Base-by-base conservation (phyloP, 805 yeast genomes). In the Saturnispora sekii region DNA sequence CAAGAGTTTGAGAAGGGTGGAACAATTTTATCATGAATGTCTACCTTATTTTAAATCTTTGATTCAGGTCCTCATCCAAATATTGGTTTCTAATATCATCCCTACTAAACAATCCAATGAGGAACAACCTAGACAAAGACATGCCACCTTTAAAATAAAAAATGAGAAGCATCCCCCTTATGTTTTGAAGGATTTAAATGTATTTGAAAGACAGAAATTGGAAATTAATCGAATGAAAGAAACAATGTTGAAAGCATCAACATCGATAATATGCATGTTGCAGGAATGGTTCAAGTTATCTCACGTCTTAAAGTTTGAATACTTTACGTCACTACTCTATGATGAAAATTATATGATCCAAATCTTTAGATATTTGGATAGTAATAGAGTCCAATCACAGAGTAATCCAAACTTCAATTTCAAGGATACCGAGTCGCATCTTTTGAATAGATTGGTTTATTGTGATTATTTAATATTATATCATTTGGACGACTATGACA, bases 251-350 rank as follows among this genome's bases (percentile, higher is more conserved):
- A 82, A 79, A 51, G 74, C 81, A 4, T 65, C 81, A 2, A 67
- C 81, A 0, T 74, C 75, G 1, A 70, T 78, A 1, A 45, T 86
- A 1, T 53, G 65, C 10, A 53, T 76, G 16, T 57, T 93, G 16
- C 58, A 81, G 31, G 74, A 73, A 53, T 89, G 97, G 96, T 81
- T 85, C 59, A 84, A 84, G 57, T 60, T 72, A 9, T 81, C 77
- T 38, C 96, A 93, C 59, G 66, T 87, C 2, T 60, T 89, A 50
- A 89, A 90, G 59, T 80, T 73, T 59, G 94, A 87, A 58, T 84
- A 81, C 53, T 64, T 90, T 11, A 61, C 82, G 6, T 73, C 84
- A 0, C 58, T 89, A 36, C 60, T 93, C 21, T 84, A 81, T 60
- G 97, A 93, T 59, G 74, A 81, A 28, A 78, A 79, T 47, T 82